Base-by-base conservation (phyloP, 2,329 filamentous ascomycete genomes). In the Sporothrix phasma region DNA sequence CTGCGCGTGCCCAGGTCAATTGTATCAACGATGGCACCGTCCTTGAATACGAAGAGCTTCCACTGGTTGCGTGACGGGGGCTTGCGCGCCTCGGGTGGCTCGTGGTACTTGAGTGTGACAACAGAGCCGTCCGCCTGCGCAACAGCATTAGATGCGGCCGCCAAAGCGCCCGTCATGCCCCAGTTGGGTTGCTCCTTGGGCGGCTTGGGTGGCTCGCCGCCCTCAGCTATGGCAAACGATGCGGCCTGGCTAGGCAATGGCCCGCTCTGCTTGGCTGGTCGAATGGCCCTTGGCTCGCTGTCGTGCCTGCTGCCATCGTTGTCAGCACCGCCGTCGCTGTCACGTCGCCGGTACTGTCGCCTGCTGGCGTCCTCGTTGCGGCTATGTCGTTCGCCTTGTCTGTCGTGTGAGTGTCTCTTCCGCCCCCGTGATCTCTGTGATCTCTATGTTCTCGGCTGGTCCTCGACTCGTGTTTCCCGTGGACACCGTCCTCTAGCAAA, bases 31-130 rank as follows among this genome's bases (percentile, higher is more conserved):
- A 95, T 81, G 64, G 92, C 89, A 31, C 82, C 75, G 11, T 86
- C 89, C 72, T 96, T 96, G 82, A 99, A 99, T 24, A 97, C 84
- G 73, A 95, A 97, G 56, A 99, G 79, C 66, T 90, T 89, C 93
- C 93, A 99, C 64, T 84, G 78, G 69, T 94, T 86, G 63, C 85
- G 87, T 0, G 88, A 72, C 0, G 92, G 82, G 0, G 94, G 90
- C 70, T 96, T 96, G 65, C 94, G 88, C 59, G 93, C 90, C 78
- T 99, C 94, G 11, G 90, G 79, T 1, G 94, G 94, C 76, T 99
- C 94, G 77, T 97, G 90, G 75, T 99, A 99, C 78, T 97, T 97
- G 54, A 99, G 83, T 3, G 90, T 85, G 63, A 96, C 86, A 24
- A 83, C 82, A 3, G 86, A 88, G 64, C 90, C 90, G 70, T 86